Evolutionary conservation across 1,284 basidiomycete genomes (phyloP).

Genomic region (Pterulicium gracile): DNA sequence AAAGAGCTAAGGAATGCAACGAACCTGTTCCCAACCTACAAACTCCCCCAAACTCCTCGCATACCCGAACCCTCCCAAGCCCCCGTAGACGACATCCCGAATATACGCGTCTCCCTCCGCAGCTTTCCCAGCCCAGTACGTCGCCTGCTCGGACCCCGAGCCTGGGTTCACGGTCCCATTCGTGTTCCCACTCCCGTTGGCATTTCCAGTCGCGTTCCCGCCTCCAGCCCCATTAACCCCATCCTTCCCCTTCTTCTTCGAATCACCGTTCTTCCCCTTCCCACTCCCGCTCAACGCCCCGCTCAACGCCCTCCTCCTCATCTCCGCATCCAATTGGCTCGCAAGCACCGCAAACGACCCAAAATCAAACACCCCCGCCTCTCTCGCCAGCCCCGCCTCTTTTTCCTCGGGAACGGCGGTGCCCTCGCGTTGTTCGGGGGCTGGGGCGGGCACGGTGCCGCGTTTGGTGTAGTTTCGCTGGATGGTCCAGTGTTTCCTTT

Average conservation of each 20-base stretch:
- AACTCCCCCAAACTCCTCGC: conserved; percentile 66
- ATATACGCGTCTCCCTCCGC: conserved; percentile 51
- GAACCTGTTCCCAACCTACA: no score
- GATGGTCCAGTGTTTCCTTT: conserved; percentile 31
- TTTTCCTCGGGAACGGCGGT: conserved; percentile 40
- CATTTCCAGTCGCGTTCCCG: no score
- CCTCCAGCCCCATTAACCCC: no score
- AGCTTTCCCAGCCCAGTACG: conserved; percentile 39
- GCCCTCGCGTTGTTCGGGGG: conserved; percentile 33
- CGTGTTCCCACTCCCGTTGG: conserved; percentile 15
- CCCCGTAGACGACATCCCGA: conserved; percentile 63
- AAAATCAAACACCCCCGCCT: conserved; percentile 18
- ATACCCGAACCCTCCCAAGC: conserved; percentile 62
- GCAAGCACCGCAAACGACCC: conserved; percentile 20
- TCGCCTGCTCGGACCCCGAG: conserved; percentile 12
- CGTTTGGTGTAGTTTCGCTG: conserved; percentile 28
- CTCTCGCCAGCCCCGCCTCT: conserved; percentile 46
- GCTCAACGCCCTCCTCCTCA: conserved; percentile 16
- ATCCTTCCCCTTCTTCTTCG: not conserved
- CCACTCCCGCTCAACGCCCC: conserved; percentile 13
- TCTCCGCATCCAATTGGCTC: conserved; percentile 24
- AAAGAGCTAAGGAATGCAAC: no score
- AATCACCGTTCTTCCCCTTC: not conserved
- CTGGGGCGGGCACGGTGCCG: conserved; percentile 36
- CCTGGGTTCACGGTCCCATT: conserved; percentile 8